These are phyloP conservation scores for Coniochaeta prunicola DNA, from an alignment of 2,329 filamentous ascomycete species.

Conservation along the genomic window DNA sequence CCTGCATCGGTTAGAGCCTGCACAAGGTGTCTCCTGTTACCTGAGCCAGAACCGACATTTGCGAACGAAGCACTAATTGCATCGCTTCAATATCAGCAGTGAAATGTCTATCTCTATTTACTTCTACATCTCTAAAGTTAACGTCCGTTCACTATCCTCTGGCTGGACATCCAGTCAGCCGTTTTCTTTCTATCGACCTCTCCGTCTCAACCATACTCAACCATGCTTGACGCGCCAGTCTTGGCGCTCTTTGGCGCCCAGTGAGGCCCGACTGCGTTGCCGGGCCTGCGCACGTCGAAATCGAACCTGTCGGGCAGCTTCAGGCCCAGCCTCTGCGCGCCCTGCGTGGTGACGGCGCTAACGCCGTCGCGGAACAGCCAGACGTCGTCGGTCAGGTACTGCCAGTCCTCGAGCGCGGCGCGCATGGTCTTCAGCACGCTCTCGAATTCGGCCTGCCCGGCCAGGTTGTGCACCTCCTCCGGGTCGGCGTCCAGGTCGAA, in stretches of 20 bases:
- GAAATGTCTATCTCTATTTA: too few species aligned
- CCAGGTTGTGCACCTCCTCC: constrained; percentile 36
- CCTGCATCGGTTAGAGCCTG: too few species aligned
- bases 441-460: constrained; percentile 21
- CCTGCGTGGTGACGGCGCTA: neutral
- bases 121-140: too few species aligned
- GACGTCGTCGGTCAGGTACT: constrained; percentile 2
- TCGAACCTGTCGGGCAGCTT: neutral
- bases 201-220: neutral
- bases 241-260: neutral
- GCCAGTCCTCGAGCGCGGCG: constrained; percentile 19
- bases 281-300: neutral
- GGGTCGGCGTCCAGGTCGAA: constrained; percentile 38
- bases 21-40: too few species aligned
- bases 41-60: too few species aligned
- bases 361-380: neutral
- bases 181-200: too few species aligned
- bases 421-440: constrained; percentile 23
- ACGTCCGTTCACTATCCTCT: too few species aligned
- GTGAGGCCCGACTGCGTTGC: neutral
- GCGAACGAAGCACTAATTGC: too few species aligned
- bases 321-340: neutral
- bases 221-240: neutral
- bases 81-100: too few species aligned
- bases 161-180: too few species aligned